Conservation (phyloP, 352 stramenopile species). For the Pythium plurisporium region DNA sequence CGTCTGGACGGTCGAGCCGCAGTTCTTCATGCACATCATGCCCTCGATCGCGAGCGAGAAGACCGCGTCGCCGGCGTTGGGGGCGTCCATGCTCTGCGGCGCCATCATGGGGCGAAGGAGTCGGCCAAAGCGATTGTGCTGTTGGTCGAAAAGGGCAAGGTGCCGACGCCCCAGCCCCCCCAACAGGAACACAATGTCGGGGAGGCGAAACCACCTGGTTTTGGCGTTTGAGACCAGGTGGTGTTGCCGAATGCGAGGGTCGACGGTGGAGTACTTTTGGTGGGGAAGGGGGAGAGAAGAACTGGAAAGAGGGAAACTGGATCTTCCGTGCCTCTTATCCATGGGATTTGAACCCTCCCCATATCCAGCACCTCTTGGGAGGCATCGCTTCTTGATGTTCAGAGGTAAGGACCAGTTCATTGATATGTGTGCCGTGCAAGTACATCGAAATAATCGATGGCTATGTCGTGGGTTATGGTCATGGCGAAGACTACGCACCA, state of each 20-base stretch:
- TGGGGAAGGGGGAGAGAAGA: neutral
- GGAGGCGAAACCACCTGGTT: conserved; percentile 24
- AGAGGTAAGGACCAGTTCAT: too few relatives aligned
- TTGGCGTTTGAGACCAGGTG: neutral
- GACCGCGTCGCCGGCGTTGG: conserved; percentile 18
- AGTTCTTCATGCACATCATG: conserved; percentile 96
- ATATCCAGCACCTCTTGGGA: too few relatives aligned
- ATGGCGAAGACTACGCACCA: neutral
- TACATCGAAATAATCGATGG: too few relatives aligned
- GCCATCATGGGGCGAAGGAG: conserved; percentile 22
- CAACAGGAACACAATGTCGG: too few relatives aligned
- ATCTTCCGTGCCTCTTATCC: too few relatives aligned
- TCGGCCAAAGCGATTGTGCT: too few relatives aligned
- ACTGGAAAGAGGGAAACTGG: too few relatives aligned
- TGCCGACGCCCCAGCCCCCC: too few relatives aligned
- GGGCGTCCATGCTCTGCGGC: neutral
- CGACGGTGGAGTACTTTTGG: neutral
- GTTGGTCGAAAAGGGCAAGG: too few relatives aligned
- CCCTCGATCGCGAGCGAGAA: conserved; percentile 85
- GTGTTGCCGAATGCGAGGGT: conserved; percentile 17
- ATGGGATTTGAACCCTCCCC: neutral
- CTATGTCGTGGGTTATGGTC: neutral
- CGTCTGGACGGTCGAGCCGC: conserved; percentile 86
- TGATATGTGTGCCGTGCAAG: too few relatives aligned
- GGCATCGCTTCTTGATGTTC: too few relatives aligned